phyloP scores from a whole-genome alignment of 1,284 basidiomycete genomes.

The Leucoagaricus sp. region DNA sequence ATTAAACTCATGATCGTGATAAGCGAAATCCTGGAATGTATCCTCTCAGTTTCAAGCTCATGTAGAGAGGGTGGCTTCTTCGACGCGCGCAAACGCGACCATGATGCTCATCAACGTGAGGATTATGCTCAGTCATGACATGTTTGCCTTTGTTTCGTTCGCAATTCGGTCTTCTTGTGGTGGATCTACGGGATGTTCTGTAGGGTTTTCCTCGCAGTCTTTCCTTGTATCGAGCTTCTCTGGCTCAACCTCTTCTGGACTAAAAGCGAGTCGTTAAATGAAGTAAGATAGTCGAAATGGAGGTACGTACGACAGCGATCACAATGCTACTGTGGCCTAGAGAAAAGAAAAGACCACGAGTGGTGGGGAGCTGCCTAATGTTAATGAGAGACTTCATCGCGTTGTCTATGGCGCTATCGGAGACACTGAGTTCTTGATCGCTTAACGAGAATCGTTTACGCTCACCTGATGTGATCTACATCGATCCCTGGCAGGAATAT shows the following conservation, averaged over 20 bases:
- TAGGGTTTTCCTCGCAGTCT: not conserved
- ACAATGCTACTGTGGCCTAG: constrained; percentile 90
- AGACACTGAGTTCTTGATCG: not conserved
- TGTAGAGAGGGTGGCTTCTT: not conserved
- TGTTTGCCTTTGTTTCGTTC: constrained; percentile 53
- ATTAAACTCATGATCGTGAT: constrained; percentile 88
- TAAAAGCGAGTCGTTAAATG: not conserved
- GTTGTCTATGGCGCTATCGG: constrained; percentile 81
- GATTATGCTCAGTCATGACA: constrained; percentile 79
- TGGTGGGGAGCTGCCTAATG: constrained; percentile 75
- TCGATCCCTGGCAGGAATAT: constrained; percentile 63
- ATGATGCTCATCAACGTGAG: constrained; percentile 83
- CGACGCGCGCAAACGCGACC: constrained; percentile 72
- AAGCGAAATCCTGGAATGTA: constrained; percentile 67
- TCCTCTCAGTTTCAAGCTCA: not conserved
- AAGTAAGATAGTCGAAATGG: not conserved
- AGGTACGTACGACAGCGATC: constrained; percentile 64
- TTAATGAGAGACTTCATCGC: constrained; percentile 80
- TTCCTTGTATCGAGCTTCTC: constrained; percentile 1
- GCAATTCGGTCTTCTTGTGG: constrained; percentile 18
- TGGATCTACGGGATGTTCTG: not conserved
- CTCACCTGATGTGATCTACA: constrained; percentile 86
- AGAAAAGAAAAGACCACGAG: constrained; percentile 86
- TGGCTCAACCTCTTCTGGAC: not conserved
- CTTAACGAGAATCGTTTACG: not conserved